These are phyloP conservation scores for Boletus speciosus DNA, from an alignment of 768 basidiomycete species.

Conservation along the genomic window DNA sequence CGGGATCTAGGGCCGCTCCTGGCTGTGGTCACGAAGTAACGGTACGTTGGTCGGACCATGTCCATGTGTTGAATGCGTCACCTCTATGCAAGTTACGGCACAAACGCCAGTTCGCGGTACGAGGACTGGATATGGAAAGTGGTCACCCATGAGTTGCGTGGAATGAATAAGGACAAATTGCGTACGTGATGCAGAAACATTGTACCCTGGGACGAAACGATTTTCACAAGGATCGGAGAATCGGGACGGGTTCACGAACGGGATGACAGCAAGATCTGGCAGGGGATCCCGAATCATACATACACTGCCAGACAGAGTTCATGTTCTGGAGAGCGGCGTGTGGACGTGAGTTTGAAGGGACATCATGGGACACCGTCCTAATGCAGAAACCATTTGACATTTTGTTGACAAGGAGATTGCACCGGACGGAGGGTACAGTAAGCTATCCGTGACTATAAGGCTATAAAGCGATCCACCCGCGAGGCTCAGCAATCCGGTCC, in stretches of 20 bases:
- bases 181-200: constrained; percentile 4
- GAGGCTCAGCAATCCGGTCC: constrained; percentile 9
- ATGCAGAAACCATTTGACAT: neutral
- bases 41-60: neutral
- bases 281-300: neutral
- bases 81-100: neutral
- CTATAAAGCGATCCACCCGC: constrained; percentile 9
- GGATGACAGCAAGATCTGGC: neutral
- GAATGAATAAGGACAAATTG: constrained; percentile 7
- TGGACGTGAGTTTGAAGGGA: neutral
- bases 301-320: neutral
- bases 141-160: neutral
- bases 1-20: neutral
- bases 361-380: neutral
- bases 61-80: neutral
- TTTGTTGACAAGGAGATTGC: neutral
- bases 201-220: neutral
- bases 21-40: neutral
- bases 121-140: constrained; percentile 6
- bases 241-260: constrained; percentile 8
- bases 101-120: neutral
- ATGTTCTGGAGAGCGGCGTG: neutral
- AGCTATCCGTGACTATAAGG: neutral
- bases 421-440: neutral
- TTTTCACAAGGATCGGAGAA: constrained; percentile 11